Conservation (phyloP, 305 asterid genomes). For the Fraxinus albicans region DNA sequence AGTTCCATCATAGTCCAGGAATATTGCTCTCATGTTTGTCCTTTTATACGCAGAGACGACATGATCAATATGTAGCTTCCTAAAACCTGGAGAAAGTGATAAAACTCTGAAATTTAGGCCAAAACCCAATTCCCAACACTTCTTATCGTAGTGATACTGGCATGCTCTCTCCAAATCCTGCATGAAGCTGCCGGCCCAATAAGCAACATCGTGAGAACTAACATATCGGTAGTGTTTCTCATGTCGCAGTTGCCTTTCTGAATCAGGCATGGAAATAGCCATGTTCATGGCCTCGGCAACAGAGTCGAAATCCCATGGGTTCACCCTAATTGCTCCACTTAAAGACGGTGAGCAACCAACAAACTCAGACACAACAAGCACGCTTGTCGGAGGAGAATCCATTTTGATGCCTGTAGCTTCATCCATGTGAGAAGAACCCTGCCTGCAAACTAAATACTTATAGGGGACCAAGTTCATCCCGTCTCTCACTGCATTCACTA, state of each 20-base stretch:
- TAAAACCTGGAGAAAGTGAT: constrained; percentile 28
- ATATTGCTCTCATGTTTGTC: constrained; percentile 22
- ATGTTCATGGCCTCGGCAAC: constrained; percentile 23
- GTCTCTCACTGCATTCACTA: constrained; percentile 26
- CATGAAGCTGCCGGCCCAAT: constrained; percentile 27
- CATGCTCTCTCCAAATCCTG: constrained; percentile 28
- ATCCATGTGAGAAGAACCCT: constrained; percentile 20
- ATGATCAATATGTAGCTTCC: constrained; percentile 19
- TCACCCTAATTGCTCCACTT: constrained; percentile 29
- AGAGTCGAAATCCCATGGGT: constrained; percentile 26
- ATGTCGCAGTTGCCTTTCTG: constrained; percentile 23
- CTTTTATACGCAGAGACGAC: constrained; percentile 17
- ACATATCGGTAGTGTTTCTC: constrained; percentile 26
- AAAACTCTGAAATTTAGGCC: constrained; percentile 30
- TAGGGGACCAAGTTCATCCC: constrained; percentile 32
- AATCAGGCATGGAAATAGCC: constrained; percentile 24
- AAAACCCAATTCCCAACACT: constrained; percentile 25
- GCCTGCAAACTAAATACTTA: constrained; percentile 28
- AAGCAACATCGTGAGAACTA: constrained; percentile 29
- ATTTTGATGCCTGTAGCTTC: constrained; percentile 15
- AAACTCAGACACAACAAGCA: constrained; percentile 27
- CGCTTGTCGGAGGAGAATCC: constrained; percentile 21
- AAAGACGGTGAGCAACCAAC: constrained; percentile 29
- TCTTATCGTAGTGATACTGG: constrained; percentile 20
- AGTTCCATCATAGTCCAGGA: constrained; percentile 30